phyloP scores from a whole-genome alignment of 2,329 filamentous ascomycete genomes.

The Emergomyces orientalis region DNA sequence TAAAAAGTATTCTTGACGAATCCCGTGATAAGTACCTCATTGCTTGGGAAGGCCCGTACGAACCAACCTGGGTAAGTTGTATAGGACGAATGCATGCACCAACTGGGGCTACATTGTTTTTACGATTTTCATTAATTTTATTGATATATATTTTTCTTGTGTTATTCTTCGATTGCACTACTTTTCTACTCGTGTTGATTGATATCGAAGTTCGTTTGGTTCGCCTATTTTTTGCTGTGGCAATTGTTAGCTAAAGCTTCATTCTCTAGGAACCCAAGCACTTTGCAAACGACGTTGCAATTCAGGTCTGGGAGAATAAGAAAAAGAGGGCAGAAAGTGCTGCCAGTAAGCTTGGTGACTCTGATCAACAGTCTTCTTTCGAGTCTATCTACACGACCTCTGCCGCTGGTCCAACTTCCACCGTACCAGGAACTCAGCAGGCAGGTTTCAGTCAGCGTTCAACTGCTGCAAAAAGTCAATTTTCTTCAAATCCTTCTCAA shows the following conservation, averaged over 20 bases:
- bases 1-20: slow-evolving; percentile 31
- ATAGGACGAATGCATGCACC: background rate
- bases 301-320: slow-evolving; percentile 23
- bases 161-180: background rate
- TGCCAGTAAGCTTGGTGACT: slow-evolving; percentile 10
- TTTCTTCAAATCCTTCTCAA: slow-evolving; percentile 8
- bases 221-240: background rate
- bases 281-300: slow-evolving; percentile 25
- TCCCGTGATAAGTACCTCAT: slow-evolving; percentile 29
- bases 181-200: background rate
- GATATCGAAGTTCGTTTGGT: background rate
- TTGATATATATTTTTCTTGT: background rate
- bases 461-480: background rate
- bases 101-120: background rate
- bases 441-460: slow-evolving; percentile 7
- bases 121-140: background rate
- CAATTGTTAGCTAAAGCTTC: background rate
- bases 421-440: slow-evolving; percentile 6
- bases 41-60: slow-evolving; percentile 31
- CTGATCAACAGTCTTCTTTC: background rate
- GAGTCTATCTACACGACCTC: background rate
- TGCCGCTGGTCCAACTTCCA: slow-evolving; percentile 10
- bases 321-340: slow-evolving; percentile 17
- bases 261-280: slow-evolving; percentile 27
- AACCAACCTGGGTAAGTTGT: slow-evolving; percentile 31